These are phyloP conservation scores for Umbelopsis sp. DNA, from an alignment of 192 early-diverging fungal species.

Conservation along the genomic window DNA sequence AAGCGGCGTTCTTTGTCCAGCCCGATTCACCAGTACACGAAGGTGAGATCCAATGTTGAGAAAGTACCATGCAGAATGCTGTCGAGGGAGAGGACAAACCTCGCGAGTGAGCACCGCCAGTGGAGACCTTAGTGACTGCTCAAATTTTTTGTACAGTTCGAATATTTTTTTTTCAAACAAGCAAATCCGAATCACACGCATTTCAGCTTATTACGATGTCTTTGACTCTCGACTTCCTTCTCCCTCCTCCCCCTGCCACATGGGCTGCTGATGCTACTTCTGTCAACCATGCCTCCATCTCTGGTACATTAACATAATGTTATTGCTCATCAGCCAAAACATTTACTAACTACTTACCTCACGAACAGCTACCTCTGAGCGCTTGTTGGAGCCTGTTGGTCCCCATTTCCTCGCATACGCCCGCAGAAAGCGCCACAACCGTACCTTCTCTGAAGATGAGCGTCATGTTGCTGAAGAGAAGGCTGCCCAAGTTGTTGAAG, in stretches of 20 bases:
- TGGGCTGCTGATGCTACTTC: conserved; percentile 58
- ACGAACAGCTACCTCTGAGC: conserved; percentile 27
- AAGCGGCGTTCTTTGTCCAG: no score
- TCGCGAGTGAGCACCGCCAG: no score
- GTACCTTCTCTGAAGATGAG: conserved; percentile 65
- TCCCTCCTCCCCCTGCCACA: conserved; percentile 70
- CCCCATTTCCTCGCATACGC: conserved; percentile 60
- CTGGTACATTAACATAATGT: conserved; percentile 23
- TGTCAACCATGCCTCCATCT: conserved; percentile 43
- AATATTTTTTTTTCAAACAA: conserved; percentile 15
- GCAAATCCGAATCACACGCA: conserved; percentile 3
- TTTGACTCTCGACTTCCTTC: conserved; percentile 58
- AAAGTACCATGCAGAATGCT: no score
- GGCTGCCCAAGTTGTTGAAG: conserved; percentile 39
- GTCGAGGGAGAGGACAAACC: no score
- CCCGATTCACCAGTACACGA: no score
- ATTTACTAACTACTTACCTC: not conserved
- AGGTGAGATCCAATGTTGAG: no score
- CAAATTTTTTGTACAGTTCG: not conserved
- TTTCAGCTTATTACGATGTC: conserved; percentile 34
- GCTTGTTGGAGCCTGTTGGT: conserved; percentile 59
- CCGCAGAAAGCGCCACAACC: conserved; percentile 59
- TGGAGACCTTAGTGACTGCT: no score
- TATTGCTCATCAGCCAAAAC: not conserved
- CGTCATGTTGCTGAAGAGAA: conserved; percentile 48